phyloP scores from a whole-genome alignment of 306 rosid species.

The Sphenostylis stenocarpa region DNA sequence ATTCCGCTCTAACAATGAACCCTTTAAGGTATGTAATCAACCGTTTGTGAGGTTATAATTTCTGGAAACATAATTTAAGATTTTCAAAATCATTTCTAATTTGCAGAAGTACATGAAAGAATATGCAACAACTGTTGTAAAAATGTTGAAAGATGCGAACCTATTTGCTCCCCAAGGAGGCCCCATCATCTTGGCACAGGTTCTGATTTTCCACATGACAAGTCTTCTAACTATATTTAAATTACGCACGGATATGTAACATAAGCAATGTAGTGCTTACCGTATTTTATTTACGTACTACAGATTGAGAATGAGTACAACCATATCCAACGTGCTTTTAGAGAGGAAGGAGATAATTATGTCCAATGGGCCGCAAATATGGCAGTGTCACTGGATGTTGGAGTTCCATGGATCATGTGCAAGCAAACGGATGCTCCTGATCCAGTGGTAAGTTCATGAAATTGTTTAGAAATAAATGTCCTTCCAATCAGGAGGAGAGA shows the following conservation, averaged over 20 bases:
- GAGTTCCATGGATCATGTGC: slow-evolving; percentile 99
- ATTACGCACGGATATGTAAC: not conserved
- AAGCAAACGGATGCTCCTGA: slow-evolving; percentile 98
- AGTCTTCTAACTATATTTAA: not conserved
- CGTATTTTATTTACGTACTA: not conserved
- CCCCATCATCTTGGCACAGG: slow-evolving; percentile 94
- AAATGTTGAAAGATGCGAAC: slow-evolving; percentile 52
- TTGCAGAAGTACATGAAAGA: slow-evolving; percentile 67
- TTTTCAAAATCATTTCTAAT: not conserved
- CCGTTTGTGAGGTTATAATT: not conserved
- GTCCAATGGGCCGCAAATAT: slow-evolving; percentile 87
- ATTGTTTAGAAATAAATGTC: not conserved
- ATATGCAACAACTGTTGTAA: slow-evolving; percentile 45
- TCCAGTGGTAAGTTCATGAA: slow-evolving; percentile 64
- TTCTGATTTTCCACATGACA: slow-evolving; percentile 29
- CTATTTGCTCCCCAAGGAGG: slow-evolving; percentile 89
- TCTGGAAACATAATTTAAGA: not conserved
- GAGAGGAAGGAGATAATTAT: slow-evolving; percentile 50
- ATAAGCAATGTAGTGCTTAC: not conserved
- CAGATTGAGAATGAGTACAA: slow-evolving; percentile 96
- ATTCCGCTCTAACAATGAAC: slow-evolving; percentile 73
- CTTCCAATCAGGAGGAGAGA: not conserved
- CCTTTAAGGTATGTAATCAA: slow-evolving; percentile 64
- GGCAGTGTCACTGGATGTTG: slow-evolving; percentile 53
- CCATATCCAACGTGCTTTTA: slow-evolving; percentile 74